Conservation (phyloP, 1,284 basidiomycete genomes). For the Ganoderma resinaceum region DNA sequence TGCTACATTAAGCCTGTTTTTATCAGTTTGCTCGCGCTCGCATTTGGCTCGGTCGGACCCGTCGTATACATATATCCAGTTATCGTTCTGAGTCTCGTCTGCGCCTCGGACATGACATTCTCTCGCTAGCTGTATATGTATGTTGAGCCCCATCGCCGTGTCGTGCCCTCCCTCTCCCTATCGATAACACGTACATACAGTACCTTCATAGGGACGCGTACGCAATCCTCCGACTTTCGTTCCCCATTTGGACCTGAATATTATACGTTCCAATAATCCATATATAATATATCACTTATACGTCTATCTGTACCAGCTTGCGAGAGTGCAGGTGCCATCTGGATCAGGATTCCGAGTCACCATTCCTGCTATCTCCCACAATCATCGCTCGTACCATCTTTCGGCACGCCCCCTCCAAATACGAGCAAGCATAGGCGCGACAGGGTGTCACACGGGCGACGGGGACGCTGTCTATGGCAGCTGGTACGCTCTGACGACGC, state of each 20-base stretch:
- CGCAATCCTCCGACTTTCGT: background rate
- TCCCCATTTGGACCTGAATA: background rate
- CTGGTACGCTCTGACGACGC: conserved; percentile 1
- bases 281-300: background rate
- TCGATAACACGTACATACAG: background rate
- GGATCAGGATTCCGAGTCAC: too few species aligned
- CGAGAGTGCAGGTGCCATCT: background rate
- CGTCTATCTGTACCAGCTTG: background rate
- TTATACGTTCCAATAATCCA: background rate
- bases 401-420: background rate
- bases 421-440: background rate
- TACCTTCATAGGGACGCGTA: background rate
- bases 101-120: background rate
- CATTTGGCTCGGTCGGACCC: background rate
- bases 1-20: background rate
- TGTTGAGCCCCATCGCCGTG: background rate
- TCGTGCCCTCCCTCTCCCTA: background rate
- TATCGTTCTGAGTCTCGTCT: background rate
- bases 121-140: conserved; percentile 9
- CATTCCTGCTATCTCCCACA: background rate
- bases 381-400: background rate
- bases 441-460: background rate
- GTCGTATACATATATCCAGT: background rate
- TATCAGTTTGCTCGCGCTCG: background rate
- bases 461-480: background rate